Percentiles rank a stretch among this genome's conserved stretches.
These are phyloP conservation scores for Pichia californica DNA, from an alignment of 805 yeast species.

Conservation along the genomic window DNA sequence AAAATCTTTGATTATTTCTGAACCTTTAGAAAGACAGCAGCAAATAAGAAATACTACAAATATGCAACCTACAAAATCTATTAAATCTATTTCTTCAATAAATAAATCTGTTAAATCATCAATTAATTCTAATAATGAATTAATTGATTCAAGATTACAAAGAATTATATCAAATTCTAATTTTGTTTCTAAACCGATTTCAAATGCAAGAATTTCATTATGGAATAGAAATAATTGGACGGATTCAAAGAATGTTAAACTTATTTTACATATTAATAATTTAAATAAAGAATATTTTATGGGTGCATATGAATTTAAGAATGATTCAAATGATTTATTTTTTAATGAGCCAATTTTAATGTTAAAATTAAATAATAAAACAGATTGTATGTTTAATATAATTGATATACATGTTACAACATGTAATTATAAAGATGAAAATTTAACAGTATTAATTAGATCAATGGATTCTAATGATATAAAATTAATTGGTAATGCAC, in stretches of 20 bases:
- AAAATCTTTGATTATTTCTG: background rate
- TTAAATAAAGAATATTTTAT: background rate
- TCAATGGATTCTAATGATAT: constrained; percentile 4
- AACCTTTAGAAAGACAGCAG: too few species aligned
- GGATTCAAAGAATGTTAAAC: constrained; percentile 4
- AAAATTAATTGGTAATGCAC: constrained; percentile 3
- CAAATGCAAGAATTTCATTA: constrained; percentile 20
- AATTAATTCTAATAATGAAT: too few species aligned
- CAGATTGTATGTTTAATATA: constrained; percentile 9
- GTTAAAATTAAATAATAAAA: constrained; percentile 1
- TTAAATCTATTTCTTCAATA: constrained; percentile 3
- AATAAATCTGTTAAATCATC: background rate
- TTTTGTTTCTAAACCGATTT: constrained; percentile 5
- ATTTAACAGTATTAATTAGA: constrained; percentile 11
- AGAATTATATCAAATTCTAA: background rate
- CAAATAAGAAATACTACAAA: too few species aligned
- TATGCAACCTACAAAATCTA: constrained; percentile 2
- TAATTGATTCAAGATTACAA: background rate
- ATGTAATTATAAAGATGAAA: constrained; percentile 1
- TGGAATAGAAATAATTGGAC: constrained; percentile 28
- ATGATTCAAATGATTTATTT: background rate
- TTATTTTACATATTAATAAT: background rate
- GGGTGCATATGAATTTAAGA: constrained; percentile 3
- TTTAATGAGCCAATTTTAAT: background rate
- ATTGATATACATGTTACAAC: constrained; percentile 16